Evolutionary conservation across 495 filamentous ascomycete species (phyloP), one percentile per base, ranked within the genome.

Genomic region (Wilcoxina mikolae): DNA sequence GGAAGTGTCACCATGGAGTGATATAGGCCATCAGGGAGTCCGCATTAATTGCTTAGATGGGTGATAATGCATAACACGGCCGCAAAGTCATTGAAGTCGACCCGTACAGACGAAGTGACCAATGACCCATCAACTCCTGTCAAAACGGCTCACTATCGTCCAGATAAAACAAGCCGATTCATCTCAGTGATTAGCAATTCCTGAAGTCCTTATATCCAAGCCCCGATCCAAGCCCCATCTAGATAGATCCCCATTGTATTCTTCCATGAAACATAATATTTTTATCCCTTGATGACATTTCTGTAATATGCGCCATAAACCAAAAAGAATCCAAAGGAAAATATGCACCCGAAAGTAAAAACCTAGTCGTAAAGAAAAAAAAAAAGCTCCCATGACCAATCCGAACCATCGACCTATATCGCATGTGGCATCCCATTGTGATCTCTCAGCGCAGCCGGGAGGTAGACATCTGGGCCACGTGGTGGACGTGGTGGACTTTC

Each of bases 381-480:
- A 46, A 46, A 3, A 11, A 24, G n/a, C 11, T 18, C 23, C 43
- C 35, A 39, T 15, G 20, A 39, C 35, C 4, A 15, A 39, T 39
- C 12, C 12, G 35, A 15, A 5, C 12, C 35, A 5, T 39, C n/a
- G n/a, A n/a, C 15, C 23, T 46, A 46, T 24, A 46, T 46, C n/a
- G 43, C n/a, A 46, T 24, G 43, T 11, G n/a, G n/a, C n/a, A 18
- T 17, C n/a, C 23, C 11, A 3, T 46, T 10, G n/a, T 17, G n/a
- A 17, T 24, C 22, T 46, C n/a, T 10, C 11, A 46, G 43, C 22
- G n/a, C n/a, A 17, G n/a, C 43, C 11, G 46, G 46, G 25, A 49
- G 10, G 29, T 49, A 49, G 22, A 49, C 46, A 49, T 49, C 46
- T 15, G 46, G 46, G 9, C 46, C 46, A 11, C 46, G 27, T 20